These are phyloP conservation scores for Eudorina sp. DNA, from an alignment of 139 green algal genomes.

Conservation along the genomic window DNA sequence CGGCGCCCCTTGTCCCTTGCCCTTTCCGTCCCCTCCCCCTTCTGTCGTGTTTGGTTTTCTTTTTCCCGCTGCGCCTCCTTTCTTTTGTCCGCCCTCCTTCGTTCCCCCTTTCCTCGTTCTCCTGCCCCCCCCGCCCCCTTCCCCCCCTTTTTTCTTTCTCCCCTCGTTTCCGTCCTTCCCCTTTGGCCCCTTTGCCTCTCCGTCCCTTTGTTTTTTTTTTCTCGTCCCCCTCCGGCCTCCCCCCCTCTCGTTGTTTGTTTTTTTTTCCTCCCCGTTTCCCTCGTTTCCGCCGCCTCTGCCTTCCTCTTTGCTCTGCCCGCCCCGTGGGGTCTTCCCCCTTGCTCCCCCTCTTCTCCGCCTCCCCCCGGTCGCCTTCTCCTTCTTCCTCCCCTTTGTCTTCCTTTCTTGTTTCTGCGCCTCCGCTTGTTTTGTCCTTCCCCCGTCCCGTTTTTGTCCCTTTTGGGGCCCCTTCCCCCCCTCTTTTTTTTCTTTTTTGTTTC, in stretches of 20 bases:
- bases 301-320: background rate
- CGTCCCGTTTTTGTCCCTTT: background rate
- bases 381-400: background rate
- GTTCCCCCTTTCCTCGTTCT: background rate
- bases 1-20: background rate
- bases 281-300: background rate
- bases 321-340: background rate
- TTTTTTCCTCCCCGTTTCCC: background rate
- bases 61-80: background rate
- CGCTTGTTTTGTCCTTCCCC: background rate
- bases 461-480: too few species aligned
- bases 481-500: background rate
- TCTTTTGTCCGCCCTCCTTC: background rate
- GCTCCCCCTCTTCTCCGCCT: background rate
- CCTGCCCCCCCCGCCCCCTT: background rate
- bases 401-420: background rate
- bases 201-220: too few species aligned
- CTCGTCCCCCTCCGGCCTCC: background rate
- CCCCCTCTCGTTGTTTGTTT: background rate
- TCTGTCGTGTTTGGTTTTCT: background rate
- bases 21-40: background rate
- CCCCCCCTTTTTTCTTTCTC: background rate
- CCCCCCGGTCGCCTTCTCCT: background rate
- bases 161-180: background rate
- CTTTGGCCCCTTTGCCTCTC: background rate